Conservation (phyloP, 140 eudicot species). For the Erigeron philadelphicus region DNA sequence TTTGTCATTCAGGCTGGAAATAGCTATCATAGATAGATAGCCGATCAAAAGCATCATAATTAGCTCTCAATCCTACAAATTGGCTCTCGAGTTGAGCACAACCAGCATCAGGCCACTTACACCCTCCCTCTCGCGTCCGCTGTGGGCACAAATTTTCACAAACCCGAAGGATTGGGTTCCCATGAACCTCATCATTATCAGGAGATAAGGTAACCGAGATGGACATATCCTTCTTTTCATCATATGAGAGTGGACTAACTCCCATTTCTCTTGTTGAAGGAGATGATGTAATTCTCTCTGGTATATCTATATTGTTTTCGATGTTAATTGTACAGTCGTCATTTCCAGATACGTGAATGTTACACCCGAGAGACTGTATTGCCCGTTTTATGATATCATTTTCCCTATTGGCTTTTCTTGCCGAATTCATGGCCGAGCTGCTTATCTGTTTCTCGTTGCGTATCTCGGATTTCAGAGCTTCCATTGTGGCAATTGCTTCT, state of each 20-base stretch:
- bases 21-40: slow-evolving; percentile 76
- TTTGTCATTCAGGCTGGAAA: slow-evolving; percentile 57
- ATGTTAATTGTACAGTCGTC: slow-evolving; percentile 74
- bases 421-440: slow-evolving; percentile 63
- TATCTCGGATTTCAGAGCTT: slow-evolving; percentile 60
- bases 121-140: slow-evolving; percentile 71
- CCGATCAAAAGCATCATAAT: slow-evolving; percentile 87
- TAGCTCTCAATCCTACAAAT: slow-evolving; percentile 78
- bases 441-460: slow-evolving; percentile 60
- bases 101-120: slow-evolving; percentile 91
- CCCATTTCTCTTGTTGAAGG: slow-evolving; percentile 37
- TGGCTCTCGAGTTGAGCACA: slow-evolving; percentile 92
- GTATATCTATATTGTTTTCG: slow-evolving; percentile 48
- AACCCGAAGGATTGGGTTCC: slow-evolving; percentile 48
- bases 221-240: slow-evolving; percentile 53
- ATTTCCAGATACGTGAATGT: slow-evolving; percentile 58
- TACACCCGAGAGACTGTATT: slow-evolving; percentile 74
- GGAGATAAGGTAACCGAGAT: slow-evolving; percentile 33
- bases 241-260: slow-evolving; percentile 22
- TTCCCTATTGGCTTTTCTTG: slow-evolving; percentile 63
- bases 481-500: slow-evolving; percentile 45
- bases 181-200: slow-evolving; percentile 41
- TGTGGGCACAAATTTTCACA: slow-evolving; percentile 80
- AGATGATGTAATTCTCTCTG: slow-evolving; percentile 40
- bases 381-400: slow-evolving; percentile 75